Base-by-base conservation (phyloP, 1,284 basidiomycete genomes). In the Ustanciosporium gigantosporum region DNA sequence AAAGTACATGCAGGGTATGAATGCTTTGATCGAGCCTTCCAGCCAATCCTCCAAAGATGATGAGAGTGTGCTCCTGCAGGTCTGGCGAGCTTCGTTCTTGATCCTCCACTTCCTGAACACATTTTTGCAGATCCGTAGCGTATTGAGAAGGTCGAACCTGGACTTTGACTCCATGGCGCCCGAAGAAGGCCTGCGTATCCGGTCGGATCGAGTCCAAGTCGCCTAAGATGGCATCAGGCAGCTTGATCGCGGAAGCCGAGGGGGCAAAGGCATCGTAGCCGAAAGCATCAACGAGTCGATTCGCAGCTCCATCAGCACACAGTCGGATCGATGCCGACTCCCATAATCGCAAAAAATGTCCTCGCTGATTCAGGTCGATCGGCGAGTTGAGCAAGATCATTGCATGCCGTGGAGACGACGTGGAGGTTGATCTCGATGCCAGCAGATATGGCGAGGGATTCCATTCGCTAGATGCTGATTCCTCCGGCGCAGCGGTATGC, bases 301-400 rank as follows among this genome's bases (percentile, higher is more conserved):
- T 98, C 2, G 90, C 90, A 34, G 92, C 94, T 15, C 94, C 94
- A 73, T 97, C 94, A 0, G 94, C 94, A 77, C 93, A 98, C 25
- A 81, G 68, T 14, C 80, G 60, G 13, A 75, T 25, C 13, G 52
- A 60, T 4, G 78, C 78, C 60, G 60, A 36, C 4, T 36, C 25
- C 70, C 70, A 73, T 22, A 73, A 23, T 16, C 36, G 43, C 16
- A 41, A 38, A 23, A 73, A 65, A 25, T 59, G 57, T 3, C 36
- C 40, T 16, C 36, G 31, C 36, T 73, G 66, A 13, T 46, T 37
- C 15, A 36, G 22, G n/a, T 52, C 46, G 22, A 73, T 57, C 4
- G 66, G 57, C 16, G 41, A 57, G 38, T 73, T 73, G 43, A 73
- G 61, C 36, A 73, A 31, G 25, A 73, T 53, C 31, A 69, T 48